Conservation (phyloP, 2,329 filamentous ascomycete species). For the Penicillium sp. region DNA sequence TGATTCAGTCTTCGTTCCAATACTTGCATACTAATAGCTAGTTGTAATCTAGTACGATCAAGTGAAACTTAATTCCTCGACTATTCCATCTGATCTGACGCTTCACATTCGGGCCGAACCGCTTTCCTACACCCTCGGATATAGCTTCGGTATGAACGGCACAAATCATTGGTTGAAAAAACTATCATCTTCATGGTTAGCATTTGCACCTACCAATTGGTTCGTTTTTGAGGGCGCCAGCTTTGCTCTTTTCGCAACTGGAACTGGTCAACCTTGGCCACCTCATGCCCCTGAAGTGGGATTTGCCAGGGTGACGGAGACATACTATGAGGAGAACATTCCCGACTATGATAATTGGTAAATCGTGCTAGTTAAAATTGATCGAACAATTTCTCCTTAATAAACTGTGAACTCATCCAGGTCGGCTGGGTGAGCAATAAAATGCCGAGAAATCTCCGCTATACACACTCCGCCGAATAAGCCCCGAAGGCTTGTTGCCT, state of each 20-base stretch:
- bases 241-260: not conserved
- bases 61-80: not conserved
- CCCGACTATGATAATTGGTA: not conserved
- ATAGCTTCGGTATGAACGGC: not conserved
- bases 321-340: not conserved
- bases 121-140: not conserved
- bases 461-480: too few relatives aligned
- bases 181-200: not conserved
- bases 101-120: not conserved
- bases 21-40: not conserved
- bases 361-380: slow-evolving; percentile 8
- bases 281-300: not conserved
- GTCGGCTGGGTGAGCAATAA: not conserved
- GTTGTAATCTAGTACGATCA: not conserved
- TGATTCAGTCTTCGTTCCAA: not conserved
- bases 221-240: slow-evolving; percentile 2
- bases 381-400: not conserved
- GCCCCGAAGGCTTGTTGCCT: not conserved
- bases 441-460: not conserved
- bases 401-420: not conserved
- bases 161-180: not conserved
- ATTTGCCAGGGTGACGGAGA: not conserved
- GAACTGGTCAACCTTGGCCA: not conserved
- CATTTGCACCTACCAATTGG: not conserved
- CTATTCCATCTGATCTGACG: not conserved